Conservation (phyloP, 225 moss, liverwort and hornwort genomes). For the Thuidium tamariscinum region DNA sequence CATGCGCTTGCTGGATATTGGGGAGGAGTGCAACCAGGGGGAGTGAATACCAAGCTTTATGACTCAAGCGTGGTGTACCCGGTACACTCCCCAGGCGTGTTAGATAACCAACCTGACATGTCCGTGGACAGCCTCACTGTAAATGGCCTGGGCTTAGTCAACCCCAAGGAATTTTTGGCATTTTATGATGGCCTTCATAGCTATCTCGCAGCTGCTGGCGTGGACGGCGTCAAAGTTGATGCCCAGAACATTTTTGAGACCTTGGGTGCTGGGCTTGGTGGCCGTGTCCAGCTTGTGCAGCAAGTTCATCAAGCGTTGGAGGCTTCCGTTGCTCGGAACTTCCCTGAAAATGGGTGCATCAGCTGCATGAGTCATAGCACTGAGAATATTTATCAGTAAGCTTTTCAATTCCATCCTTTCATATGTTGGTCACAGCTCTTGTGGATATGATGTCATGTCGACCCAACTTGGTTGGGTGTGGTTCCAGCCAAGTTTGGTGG, state of each 20-base stretch:
- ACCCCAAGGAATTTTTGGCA: conserved; percentile 42
- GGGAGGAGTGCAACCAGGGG: conserved; percentile 91
- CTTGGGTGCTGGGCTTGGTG: conserved; percentile 73
- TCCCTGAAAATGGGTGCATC: conserved; percentile 90
- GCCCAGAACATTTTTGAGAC: conserved; percentile 87
- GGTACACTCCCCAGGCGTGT: conserved; percentile 60
- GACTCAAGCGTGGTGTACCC: conserved; percentile 71
- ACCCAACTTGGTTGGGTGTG: neutral
- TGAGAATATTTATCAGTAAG: conserved; percentile 71
- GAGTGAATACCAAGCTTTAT: conserved; percentile 48
- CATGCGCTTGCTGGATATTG: conserved; percentile 96
- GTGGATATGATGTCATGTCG: neutral
- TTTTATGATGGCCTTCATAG: conserved; percentile 75
- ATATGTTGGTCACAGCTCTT: neutral
- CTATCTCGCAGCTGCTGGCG: conserved; percentile 63
- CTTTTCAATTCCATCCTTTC: neutral
- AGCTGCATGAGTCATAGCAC: conserved; percentile 98
- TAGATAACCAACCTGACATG: conserved; percentile 97
- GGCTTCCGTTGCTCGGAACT: conserved; percentile 72
- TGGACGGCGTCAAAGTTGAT: conserved; percentile 99
- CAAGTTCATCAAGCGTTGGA: conserved; percentile 70
- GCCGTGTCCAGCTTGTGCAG: conserved; percentile 74
- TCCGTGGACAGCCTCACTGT: conserved; percentile 69
- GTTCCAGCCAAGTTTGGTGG: neutral
- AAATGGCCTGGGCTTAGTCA: conserved; percentile 78